Evolutionary conservation across 2,329 filamentous ascomycete genomes (phyloP), one percentile per base, ranked within the genome.

Genomic region (Beauveria brongniartii): DNA sequence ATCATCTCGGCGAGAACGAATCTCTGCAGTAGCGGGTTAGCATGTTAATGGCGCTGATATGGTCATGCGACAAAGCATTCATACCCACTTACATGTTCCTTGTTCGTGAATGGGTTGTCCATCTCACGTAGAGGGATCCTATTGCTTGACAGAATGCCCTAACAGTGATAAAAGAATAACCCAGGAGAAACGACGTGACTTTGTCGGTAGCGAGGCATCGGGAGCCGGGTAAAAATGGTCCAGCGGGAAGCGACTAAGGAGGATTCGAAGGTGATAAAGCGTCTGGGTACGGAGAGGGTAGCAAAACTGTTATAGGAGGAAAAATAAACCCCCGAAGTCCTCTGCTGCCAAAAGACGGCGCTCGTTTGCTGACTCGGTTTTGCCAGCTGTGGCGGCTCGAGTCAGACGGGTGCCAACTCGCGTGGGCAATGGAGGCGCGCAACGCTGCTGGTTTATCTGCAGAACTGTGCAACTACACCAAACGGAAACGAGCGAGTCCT

Each of bases 1-100:
- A 85, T 80, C 66, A 84, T 80, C 70, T 85, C 82, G 61, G 77
- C 80, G 61, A 85, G 75, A 63, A 84, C 73, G 67, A 83, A 83
- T 64, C 81, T 80, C 82, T 85, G 67, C n/a, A 53, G n/a, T 47
- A 59, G 10, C 51, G 43, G 58, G 3, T 43, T 30, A 61, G 47
- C 57, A 54, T 30, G 20, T 24, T 12, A 7, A 16, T 12, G 20
- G 10, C 12, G 18, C 24, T 18, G 22, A 10, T 34, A 8, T 37
- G 34, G 14, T 3, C 47, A n/a, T 43, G 57, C 58, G 61, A 60
- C 63, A 47, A 24, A 34, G 43, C 28, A 55, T 54, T 41, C 40
- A 20, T 12, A 40, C 55, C 56, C 63, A 68, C 72, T 61, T 74
- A 82, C 80, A 79, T 81, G 82, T 70, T 83, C 80, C 57, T 73